Conservation (phyloP, 208 protist genomes). For the Strigomonas culicis region DNA sequence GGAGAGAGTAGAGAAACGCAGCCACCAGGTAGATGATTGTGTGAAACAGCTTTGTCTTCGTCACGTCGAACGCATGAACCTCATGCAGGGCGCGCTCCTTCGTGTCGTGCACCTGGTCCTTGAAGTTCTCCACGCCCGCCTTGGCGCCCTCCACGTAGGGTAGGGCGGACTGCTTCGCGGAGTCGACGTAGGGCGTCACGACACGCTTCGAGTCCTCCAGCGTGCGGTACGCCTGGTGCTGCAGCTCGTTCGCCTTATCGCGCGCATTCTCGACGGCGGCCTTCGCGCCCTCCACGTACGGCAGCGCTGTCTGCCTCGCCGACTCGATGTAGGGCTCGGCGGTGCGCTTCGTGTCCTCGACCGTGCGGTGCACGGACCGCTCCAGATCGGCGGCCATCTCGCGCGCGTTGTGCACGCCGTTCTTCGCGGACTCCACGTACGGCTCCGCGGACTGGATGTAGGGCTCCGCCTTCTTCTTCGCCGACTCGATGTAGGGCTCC, state of each 20-base stretch:
- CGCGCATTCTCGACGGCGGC: slow-evolving; percentile 22
- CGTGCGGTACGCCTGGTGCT: slow-evolving; percentile 1
- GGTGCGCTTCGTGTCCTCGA: neutral
- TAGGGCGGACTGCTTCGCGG: slow-evolving; percentile 15
- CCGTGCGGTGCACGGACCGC: neutral
- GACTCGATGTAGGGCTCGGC: slow-evolving; percentile 3
- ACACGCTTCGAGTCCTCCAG: slow-evolving; percentile 11
- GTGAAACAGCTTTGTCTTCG: slow-evolving; percentile 32
- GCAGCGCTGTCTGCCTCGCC: slow-evolving; percentile 7
- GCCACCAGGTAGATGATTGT: slow-evolving; percentile 29
- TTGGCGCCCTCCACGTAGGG: slow-evolving; percentile 21
- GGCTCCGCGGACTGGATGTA: slow-evolving; percentile 32
- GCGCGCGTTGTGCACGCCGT: slow-evolving; percentile 17
- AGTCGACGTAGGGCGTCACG: slow-evolving; percentile 15
- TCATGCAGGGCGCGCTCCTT: slow-evolving; percentile 23
- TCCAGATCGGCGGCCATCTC: slow-evolving; percentile 14
- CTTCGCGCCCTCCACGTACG: slow-evolving; percentile 19
- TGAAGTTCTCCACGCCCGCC: slow-evolving; percentile 24
- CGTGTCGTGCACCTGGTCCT: slow-evolving; percentile 23
- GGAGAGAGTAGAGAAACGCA: slow-evolving; percentile 17
- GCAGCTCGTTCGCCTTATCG: slow-evolving; percentile 16
- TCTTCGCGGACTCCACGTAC: slow-evolving; percentile 31
- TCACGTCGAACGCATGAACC: slow-evolving; percentile 37
- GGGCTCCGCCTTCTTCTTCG: slow-evolving; percentile 29
- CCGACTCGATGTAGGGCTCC: slow-evolving; percentile 25